Base-by-base conservation (phyloP, 208 protist species). In the Trypanosoma platydactyli region DNA sequence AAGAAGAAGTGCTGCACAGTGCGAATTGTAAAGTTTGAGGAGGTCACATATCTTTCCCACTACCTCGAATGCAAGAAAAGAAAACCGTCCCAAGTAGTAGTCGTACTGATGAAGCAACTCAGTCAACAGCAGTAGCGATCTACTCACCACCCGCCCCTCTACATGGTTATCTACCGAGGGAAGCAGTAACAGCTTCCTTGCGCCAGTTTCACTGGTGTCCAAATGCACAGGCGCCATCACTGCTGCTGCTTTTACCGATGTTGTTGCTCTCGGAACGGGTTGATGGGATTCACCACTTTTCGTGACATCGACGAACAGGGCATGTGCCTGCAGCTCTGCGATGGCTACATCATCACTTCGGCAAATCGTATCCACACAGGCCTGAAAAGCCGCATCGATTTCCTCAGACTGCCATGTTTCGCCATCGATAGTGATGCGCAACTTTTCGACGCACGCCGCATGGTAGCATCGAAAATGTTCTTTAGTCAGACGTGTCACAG, bases 31-130 rank as follows among this genome's bases (percentile, higher is more conserved):
- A n/a, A 83, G 68, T 38, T 73, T 77, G 6, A 97, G 71, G 27
- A 96, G 68, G 66, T 97, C 92, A 50, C 84, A 76, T 58, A 93
- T 82, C 42, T 76, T 82, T 12, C 74, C 75, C 25, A 83, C 79
- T 4, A 94, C 77, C 50, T 96, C 89, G 69, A 88, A 87, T 30
- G 85, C 88, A 51, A 97, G 74, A 45, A 85, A 93, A 24, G 87
- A 90, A 59, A 96, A 95, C 12, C 73, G 68, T 0, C 70, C 79
- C 15, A 95, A 74, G 67, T 81, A 92, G 25, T 70, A 50, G 53
- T 96, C 80, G 61, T 92, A 95, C n/a, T 83, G 72, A 50, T 75
- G 66, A 52, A 97, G 69, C 52, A 93, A 53, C 54, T 93, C 84
- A 27, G 94, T 65, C 13, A 93, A 52, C 20, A 95, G 71, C 11